A percentile compares a stretch with the other conserved stretches of the same genome.
phyloP scores from a whole-genome alignment of 164 flowering plant genomes.

The Akebia trifoliata region DNA sequence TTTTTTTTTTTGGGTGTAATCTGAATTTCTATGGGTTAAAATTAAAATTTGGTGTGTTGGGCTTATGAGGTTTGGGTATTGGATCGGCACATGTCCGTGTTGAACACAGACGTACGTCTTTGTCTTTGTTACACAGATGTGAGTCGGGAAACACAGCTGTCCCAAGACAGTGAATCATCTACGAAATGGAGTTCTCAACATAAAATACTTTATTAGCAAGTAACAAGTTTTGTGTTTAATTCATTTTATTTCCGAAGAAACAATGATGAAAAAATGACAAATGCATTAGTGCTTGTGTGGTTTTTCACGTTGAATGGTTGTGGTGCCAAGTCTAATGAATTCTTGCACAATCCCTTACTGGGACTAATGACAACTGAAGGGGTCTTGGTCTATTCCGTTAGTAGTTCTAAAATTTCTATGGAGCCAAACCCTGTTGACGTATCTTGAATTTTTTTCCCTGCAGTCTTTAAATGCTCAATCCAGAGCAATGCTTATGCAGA shows the following conservation, averaged over 20 bases:
- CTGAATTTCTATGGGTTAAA: no score
- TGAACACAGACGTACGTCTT: no score
- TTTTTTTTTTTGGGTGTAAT: no score
- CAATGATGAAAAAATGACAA: neutral
- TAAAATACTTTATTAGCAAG: no score
- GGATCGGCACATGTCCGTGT: no score
- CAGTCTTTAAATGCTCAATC: constrained; percentile 95
- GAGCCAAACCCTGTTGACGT: neutral
- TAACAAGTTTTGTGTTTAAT: neutral
- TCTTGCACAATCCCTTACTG: neutral
- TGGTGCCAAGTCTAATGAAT: neutral
- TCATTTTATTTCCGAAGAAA: neutral
- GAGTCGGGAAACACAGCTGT: no score
- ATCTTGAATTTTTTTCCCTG: constrained; percentile 10
- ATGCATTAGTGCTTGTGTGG: neutral
- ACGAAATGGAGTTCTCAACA: no score
- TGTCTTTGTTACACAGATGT: no score
- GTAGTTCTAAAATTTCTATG: neutral
- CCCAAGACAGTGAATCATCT: no score
- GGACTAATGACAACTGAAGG: neutral
- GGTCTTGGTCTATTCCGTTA: neutral
- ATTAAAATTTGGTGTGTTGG: no score
- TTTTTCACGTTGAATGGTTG: neutral
- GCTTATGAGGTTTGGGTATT: no score
- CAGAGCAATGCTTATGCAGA: constrained; percentile 83